phyloP scores from a whole-genome alignment of 257 asterid genomes.

The Lithospermum erythrorhizon region DNA sequence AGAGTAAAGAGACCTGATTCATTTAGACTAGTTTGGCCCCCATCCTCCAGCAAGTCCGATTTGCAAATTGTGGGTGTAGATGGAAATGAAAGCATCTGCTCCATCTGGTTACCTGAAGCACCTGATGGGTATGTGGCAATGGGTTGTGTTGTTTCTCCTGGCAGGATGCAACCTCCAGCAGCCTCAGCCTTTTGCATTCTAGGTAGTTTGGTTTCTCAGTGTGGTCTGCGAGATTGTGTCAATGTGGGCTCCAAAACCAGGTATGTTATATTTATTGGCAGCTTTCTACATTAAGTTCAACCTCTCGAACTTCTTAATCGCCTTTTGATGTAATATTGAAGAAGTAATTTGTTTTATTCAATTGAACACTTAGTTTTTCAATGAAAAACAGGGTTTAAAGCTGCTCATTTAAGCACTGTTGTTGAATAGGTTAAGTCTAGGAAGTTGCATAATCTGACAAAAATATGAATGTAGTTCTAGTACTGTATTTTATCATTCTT shows the following conservation, averaged over 20 bases:
- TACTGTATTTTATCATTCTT: background rate
- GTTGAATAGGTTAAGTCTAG: background rate
- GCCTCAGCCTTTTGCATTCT: slow-evolving; percentile 78
- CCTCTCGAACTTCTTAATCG: background rate
- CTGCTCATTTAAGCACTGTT: background rate
- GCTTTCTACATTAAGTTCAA: slow-evolving; percentile 6
- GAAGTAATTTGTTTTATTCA: background rate
- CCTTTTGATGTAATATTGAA: background rate
- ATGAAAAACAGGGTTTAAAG: background rate
- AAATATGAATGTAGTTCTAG: background rate
- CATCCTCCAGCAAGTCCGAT: slow-evolving; percentile 22
- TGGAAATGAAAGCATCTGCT: slow-evolving; percentile 35
- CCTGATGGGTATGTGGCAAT: slow-evolving; percentile 86
- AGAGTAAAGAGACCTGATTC: slow-evolving; percentile 84
- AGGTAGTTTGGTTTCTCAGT: slow-evolving; percentile 73
- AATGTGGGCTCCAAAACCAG: slow-evolving; percentile 31
- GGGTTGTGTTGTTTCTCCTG: slow-evolving; percentile 93
- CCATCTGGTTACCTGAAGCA: slow-evolving; percentile 96
- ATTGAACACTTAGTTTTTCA: background rate
- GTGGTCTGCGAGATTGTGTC: slow-evolving; percentile 84
- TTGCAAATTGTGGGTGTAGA: slow-evolving; percentile 18
- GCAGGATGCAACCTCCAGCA: slow-evolving; percentile 53
- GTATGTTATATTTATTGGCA: slow-evolving; percentile 30
- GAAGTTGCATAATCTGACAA: background rate
- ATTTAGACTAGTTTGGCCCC: slow-evolving; percentile 66